Evolutionary conservation across 2,329 filamentous ascomycete genomes (phyloP).

Genomic region (Botrytis porri): DNA sequence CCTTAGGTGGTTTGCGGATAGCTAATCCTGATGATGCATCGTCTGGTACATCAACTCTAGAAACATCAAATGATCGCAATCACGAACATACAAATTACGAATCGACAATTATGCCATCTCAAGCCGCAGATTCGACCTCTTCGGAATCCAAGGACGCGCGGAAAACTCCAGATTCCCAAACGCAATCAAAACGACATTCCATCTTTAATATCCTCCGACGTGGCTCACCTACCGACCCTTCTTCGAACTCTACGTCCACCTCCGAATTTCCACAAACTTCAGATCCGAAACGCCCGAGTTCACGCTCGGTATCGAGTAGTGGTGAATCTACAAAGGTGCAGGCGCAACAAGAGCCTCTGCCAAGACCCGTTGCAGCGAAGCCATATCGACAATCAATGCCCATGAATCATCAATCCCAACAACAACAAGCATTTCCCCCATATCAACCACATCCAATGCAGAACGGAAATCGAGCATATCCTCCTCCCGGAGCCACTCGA

Average conservation of each 20-base stretch:
- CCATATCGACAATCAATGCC: slow-evolving; percentile 45
- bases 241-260: slow-evolving; percentile 22
- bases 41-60: slow-evolving; percentile 30
- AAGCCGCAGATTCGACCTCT: slow-evolving; percentile 22
- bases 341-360: slow-evolving; percentile 27
- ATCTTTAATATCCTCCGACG: slow-evolving; percentile 40
- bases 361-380: slow-evolving; percentile 33
- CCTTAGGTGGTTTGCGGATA: slow-evolving; percentile 90
- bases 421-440: slow-evolving; percentile 43
- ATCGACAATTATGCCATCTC: slow-evolving; percentile 19
- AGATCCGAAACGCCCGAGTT: slow-evolving; percentile 26
- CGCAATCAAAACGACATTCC: slow-evolving; percentile 37
- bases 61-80: slow-evolving; percentile 32
- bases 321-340: slow-evolving; percentile 33
- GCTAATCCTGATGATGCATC: slow-evolving; percentile 73
- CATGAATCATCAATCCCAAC: slow-evolving; percentile 44
- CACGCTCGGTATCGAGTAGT: slow-evolving; percentile 33
- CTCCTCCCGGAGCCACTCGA: slow-evolving; percentile 39
- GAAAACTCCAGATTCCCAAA: slow-evolving; percentile 34
- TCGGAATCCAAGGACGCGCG: slow-evolving; percentile 31
- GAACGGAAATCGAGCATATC: slow-evolving; percentile 39
- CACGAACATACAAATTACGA: slow-evolving; percentile 19
- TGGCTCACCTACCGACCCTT: slow-evolving; percentile 28
- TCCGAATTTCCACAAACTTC: slow-evolving; percentile 24
- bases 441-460: slow-evolving; percentile 45